These are phyloP conservation scores for Emergomyces orientalis DNA, from an alignment of 2,329 filamentous ascomycete genomes.

Conservation along the genomic window DNA sequence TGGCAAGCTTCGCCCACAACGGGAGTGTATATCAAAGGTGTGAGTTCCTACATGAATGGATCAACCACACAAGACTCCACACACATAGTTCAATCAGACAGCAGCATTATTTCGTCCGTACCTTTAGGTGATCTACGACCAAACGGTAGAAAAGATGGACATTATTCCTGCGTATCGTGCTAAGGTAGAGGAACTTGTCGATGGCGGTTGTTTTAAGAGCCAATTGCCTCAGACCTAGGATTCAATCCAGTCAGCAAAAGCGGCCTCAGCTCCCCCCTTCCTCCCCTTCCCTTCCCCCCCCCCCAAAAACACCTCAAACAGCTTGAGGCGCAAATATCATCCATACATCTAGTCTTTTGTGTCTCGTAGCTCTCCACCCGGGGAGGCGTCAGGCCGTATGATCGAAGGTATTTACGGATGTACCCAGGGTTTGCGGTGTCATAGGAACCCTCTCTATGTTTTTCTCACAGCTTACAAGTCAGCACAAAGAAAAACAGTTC, in stretches of 20 bases:
- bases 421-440: conserved; percentile 43
- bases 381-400: conserved; percentile 43
- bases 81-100: background rate
- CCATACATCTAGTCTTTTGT: conserved; percentile 40
- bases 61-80: background rate
- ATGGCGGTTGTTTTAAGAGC: conserved; percentile 39
- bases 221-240: conserved; percentile 39
- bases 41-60: conserved; percentile 31
- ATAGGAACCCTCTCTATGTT: conserved; percentile 35
- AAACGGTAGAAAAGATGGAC: conserved; percentile 46
- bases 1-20: conserved; percentile 85
- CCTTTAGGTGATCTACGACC: conserved; percentile 39
- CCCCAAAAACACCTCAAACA: background rate
- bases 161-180: conserved; percentile 43
- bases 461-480: background rate
- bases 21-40: conserved; percentile 43
- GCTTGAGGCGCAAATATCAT: background rate
- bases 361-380: conserved; percentile 41
- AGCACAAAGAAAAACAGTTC: background rate
- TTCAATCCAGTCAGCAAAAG: conserved; percentile 12
- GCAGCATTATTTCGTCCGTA: conserved; percentile 17
- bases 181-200: conserved; percentile 44
- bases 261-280: background rate
- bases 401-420: conserved; percentile 44
- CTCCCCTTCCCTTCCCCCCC: too few species aligned